Conservation (phyloP, 306 rosid genomes). For the Hippophae rhamnoides region DNA sequence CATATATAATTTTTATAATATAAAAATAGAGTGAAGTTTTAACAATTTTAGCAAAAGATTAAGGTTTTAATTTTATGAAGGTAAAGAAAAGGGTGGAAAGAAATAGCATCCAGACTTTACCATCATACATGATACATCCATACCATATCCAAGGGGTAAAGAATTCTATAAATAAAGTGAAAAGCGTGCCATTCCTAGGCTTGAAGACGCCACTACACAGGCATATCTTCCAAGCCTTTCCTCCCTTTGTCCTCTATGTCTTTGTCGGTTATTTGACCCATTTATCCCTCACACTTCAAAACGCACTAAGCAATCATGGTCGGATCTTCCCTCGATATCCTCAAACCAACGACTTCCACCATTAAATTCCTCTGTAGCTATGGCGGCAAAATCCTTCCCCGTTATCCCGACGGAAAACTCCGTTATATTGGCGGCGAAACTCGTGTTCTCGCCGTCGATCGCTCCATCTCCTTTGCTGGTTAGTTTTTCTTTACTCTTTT, state of each 20-base stretch:
- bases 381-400: slow-evolving; percentile 90
- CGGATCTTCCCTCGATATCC: slow-evolving; percentile 23
- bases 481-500: slow-evolving; percentile 17
- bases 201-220: slow-evolving; percentile 37
- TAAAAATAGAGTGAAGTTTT: too few species aligned
- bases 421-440: slow-evolving; percentile 89
- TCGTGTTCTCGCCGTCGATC: slow-evolving; percentile 77
- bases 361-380: slow-evolving; percentile 83
- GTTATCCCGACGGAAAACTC: slow-evolving; percentile 87
- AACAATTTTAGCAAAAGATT: too few species aligned
- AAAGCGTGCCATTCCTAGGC: slow-evolving; percentile 28
- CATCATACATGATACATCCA: too few species aligned
- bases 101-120: too few species aligned
- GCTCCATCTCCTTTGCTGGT: slow-evolving; percentile 71
- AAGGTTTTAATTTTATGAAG: too few species aligned
- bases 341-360: slow-evolving; percentile 24
- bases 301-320: slow-evolving; percentile 28
- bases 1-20: too few species aligned
- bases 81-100: too few species aligned
- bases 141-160: too few species aligned
- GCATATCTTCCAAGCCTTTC: slow-evolving; percentile 17
- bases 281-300: background rate
- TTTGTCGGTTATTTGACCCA: background rate
- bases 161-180: slow-evolving; percentile 47
- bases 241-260: background rate